These are phyloP conservation scores for Phylloporus scabripes DNA, from an alignment of 768 basidiomycete genomes.

Conservation along the genomic window DNA sequence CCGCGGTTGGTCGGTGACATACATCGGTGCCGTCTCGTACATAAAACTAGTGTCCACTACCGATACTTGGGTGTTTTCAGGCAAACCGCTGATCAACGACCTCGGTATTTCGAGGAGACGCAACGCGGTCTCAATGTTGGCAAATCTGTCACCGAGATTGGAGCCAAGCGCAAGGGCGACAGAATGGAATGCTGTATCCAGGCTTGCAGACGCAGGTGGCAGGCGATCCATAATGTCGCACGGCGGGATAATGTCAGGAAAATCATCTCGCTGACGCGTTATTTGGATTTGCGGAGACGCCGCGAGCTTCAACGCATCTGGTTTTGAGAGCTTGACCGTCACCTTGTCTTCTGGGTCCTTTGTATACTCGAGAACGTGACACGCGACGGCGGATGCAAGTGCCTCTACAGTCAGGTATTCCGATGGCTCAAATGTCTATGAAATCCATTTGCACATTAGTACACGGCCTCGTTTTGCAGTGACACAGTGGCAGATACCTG, in stretches of 20 bases:
- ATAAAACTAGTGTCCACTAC: conserved; percentile 80
- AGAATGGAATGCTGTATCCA: conserved; percentile 17
- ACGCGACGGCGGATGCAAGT: conserved; percentile 53
- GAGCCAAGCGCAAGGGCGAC: conserved; percentile 81
- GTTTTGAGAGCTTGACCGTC: conserved; percentile 59
- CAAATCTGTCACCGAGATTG: conserved; percentile 84
- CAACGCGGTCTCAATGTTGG: conserved; percentile 75
- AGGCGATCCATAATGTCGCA: background rate
- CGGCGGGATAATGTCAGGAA: conserved; percentile 1
- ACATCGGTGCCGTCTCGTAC: conserved; percentile 96
- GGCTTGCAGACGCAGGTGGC: too few species aligned
- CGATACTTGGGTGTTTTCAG: conserved; percentile 26
- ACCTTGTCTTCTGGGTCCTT: conserved; percentile 27
- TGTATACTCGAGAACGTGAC: conserved; percentile 36
- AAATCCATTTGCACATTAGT: conserved; percentile 33
- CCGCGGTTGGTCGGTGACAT: conserved; percentile 80
- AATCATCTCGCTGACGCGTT: conserved; percentile 35
- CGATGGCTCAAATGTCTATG: too few species aligned
- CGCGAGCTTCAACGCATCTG: conserved; percentile 64
- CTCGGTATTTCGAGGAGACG: conserved; percentile 56
- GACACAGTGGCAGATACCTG: too few species aligned
- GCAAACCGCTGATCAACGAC: conserved; percentile 20
- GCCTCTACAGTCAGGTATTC: too few species aligned
- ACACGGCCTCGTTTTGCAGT: background rate
- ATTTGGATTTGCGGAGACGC: too few species aligned